A percentile compares a stretch with the other conserved stretches of the same genome.
Conservation (phyloP, 1,139 yeast species). For the Blastobotrys serpentis region DNA sequence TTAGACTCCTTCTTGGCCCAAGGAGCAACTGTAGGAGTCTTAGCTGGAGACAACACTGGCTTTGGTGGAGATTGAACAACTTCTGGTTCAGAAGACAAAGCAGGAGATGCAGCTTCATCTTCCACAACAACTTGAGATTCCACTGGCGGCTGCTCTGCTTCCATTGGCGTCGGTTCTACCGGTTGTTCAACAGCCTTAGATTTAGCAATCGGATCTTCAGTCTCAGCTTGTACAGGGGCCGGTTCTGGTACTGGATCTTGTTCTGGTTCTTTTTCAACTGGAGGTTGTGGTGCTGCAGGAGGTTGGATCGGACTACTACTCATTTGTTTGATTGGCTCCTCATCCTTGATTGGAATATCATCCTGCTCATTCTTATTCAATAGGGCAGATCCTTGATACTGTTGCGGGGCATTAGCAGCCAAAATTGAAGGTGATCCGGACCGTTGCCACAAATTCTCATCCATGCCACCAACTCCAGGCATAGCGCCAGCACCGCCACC, state of each 20-base stretch:
- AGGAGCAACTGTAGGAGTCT: conserved; percentile 39
- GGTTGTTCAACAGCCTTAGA: conserved; percentile 1
- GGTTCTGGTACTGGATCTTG: conserved; percentile 3
- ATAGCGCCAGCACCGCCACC: not conserved
- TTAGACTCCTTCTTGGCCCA: conserved; percentile 46
- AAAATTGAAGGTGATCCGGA: not conserved
- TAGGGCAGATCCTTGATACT: conserved; percentile 2
- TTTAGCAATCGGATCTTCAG: not conserved
- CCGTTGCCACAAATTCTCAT: conserved; percentile 7
- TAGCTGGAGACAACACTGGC: conserved; percentile 14
- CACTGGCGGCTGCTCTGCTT: no score
- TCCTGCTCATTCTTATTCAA: not conserved
- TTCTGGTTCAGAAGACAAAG: conserved; percentile 8
- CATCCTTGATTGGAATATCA: not conserved
- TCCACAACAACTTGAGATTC: no score
- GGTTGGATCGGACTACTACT: not conserved
- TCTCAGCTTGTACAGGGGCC: not conserved
- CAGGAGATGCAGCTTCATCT: conserved; percentile 16
- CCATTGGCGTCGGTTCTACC: no score
- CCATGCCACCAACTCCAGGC: not conserved
- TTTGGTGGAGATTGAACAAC: not conserved
- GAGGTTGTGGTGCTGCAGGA: not conserved
- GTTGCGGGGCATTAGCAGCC: not conserved
- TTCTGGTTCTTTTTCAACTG: not conserved
- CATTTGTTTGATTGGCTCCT: not conserved